Evolutionary conservation across 23 red algal species (phyloP), one percentile per base, ranked within the genome.

Genomic region (Gracilaria gracilis): DNA sequence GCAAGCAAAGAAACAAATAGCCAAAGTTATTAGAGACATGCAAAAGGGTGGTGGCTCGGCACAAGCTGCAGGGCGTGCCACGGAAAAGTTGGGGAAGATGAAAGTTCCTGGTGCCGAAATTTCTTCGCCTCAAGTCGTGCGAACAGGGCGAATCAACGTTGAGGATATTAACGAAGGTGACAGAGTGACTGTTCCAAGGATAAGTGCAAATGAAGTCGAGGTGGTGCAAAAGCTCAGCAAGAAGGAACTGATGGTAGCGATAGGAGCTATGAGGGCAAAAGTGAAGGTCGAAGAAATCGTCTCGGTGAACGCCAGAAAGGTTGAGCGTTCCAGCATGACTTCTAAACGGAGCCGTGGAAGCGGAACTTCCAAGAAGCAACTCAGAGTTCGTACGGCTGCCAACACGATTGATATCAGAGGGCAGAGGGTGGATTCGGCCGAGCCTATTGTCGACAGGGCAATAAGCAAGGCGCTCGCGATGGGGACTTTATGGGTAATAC

Each of bases 371-470:
- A 74, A 73, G 38, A 76, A 57, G 74, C 69, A 38, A 53, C 75
- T 50, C 67, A 72, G 64, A 40, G 55, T 98, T 55, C 92, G 90
- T 20, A 93, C 91, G 1, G 40, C 82, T 27, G 70, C 80, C 12
- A 95, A 77, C 20, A 96, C 97, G 13, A 61, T 99, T 29, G 94
- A 99, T 77, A 71, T 99, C 20, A 81, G 93, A 44, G 97, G 97
- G 27, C 74, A 95, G 78, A 91, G 85, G 46, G 93, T 96, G 67
- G 85, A 99, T 67, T 91, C 88, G 35, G 94, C 94, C 12, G 15
- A 66, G 48, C 49, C 73, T 54, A 35, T 38, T 17, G 67, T 99
- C 14, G 94, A 96, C 13, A 32, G 32, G 48, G 90, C 80, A 42
- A 87, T 99, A 48, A 83, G 79, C 70, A 88, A 93, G 40, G 82